Evolutionary conservation across 768 basidiomycete genomes (phyloP).

Genomic region (Mrakia gelida): DNA sequence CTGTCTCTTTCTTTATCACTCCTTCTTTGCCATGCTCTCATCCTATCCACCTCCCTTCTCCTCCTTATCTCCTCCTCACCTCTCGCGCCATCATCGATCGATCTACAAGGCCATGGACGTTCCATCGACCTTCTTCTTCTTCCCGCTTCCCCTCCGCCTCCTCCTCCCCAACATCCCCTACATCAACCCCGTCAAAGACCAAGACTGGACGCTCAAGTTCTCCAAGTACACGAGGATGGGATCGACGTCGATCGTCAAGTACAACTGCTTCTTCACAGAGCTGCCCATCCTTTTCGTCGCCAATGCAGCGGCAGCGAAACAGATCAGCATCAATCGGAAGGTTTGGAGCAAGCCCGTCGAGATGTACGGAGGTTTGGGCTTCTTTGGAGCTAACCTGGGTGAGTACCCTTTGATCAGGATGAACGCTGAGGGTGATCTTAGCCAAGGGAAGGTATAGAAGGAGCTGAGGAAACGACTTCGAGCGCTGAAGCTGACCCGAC

Average conservation of each 20-base stretch:
- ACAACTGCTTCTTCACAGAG: not conserved
- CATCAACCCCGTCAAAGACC: conserved; percentile 9
- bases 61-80: not conserved
- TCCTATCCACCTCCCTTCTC: not conserved
- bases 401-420: no score
- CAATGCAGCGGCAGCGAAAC: conserved; percentile 5
- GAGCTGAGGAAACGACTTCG: not conserved
- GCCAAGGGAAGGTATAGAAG: not conserved
- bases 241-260: not conserved
- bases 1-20: not conserved
- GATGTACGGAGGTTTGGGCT: conserved; percentile 12
- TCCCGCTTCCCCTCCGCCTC: conserved; percentile 13
- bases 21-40: no score
- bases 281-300: not conserved
- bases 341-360: conserved; percentile 13
- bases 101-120: conserved; percentile 1
- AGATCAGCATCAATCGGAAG: not conserved
- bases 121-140: conserved; percentile 7
- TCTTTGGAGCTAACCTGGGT: not conserved
- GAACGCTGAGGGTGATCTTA: not conserved
- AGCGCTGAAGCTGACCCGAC: not conserved
- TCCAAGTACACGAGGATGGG: not conserved
- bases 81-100: not conserved
- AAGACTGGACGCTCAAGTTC: conserved; percentile 14
- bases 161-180: conserved; percentile 12